Base-by-base conservation (phyloP, 1,139 yeast species). In the Candida mesenterica region DNA sequence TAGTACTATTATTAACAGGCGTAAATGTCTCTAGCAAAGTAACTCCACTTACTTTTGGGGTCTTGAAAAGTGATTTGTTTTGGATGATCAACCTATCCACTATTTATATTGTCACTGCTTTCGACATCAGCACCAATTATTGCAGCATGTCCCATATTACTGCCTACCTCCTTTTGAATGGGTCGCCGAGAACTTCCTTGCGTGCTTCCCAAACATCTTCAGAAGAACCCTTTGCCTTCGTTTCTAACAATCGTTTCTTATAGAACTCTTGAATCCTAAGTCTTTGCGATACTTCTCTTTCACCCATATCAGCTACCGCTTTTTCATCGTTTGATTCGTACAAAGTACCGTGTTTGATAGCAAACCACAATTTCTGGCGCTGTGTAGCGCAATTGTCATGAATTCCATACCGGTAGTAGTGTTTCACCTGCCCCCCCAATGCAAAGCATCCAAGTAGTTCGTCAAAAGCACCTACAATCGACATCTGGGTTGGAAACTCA, bases 391-490 rank as follows among this genome's bases (percentile, higher is more conserved):
- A 90, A 40, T 75, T 65, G 38, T 82, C 79, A 50, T 87, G 73
- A 30, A 80, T 76, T 3, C 97, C 97, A 52, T 80, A 83, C 35
- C 97, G 63, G 55, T 90, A 90, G 52, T 85, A 82, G 57, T 83
- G 75, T 44, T 92, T 75, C 20, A 85, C 64, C 55, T 89, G 96
- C 1, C 96, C 96, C 2, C 97, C 97, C 3, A 89, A 55, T 0
- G 96, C 85, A 63, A 86, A 88, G 57, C 97, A 90, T 33, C 78
- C 82, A 33, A 89, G 73, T 24, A 90, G 65, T 52, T 87, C 95
- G 57, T 90, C 96, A 58, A 90, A 81, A 0, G 95, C 95, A 28
- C 90, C 86, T 34, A 83, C 66, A 14, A 68, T 54, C 9, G 71
- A 59, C 37, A 70, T 48, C 24, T 61, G 59, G 9, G 59, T 52